Conservation (phyloP, 306 rosid species). For the Rubus parviflorus region DNA sequence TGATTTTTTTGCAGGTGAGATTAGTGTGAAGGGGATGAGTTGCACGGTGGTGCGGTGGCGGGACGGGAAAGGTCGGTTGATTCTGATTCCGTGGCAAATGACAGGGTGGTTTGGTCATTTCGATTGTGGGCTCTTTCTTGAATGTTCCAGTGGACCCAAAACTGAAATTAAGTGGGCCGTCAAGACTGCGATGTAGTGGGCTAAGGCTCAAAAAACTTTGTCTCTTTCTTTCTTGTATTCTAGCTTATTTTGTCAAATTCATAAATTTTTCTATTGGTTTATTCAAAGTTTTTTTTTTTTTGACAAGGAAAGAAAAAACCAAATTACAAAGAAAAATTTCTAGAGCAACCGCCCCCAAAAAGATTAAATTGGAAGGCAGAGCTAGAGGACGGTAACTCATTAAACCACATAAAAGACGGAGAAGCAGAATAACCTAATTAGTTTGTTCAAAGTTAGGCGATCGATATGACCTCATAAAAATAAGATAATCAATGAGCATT, state of each 20-base stretch:
- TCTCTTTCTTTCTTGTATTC: neutral
- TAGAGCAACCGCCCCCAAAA: too few relatives aligned
- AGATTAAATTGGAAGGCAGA: too few relatives aligned
- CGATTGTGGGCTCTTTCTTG: neutral
- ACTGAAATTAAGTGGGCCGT: neutral
- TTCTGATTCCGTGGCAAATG: neutral
- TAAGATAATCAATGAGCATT: neutral
- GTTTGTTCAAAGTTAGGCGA: neutral
- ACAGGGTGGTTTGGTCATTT: slow-evolving; percentile 2
- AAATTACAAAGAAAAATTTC: too few relatives aligned
- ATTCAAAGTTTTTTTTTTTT: too few relatives aligned
- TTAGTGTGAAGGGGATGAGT: neutral
- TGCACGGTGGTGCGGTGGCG: neutral
- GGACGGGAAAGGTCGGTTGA: neutral
- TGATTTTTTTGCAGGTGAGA: neutral
- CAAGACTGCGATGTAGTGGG: too few relatives aligned
- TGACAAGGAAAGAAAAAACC: too few relatives aligned
- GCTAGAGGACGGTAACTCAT: too few relatives aligned
- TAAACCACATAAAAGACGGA: too few relatives aligned
- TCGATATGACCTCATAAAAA: neutral
- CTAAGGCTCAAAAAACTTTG: neutral
- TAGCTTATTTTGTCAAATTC: neutral
- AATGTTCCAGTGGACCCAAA: neutral
- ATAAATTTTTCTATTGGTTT: neutral
- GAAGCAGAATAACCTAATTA: too few relatives aligned